Base-by-base conservation (phyloP, 768 basidiomycete species). In the Amanita muscaria region DNA sequence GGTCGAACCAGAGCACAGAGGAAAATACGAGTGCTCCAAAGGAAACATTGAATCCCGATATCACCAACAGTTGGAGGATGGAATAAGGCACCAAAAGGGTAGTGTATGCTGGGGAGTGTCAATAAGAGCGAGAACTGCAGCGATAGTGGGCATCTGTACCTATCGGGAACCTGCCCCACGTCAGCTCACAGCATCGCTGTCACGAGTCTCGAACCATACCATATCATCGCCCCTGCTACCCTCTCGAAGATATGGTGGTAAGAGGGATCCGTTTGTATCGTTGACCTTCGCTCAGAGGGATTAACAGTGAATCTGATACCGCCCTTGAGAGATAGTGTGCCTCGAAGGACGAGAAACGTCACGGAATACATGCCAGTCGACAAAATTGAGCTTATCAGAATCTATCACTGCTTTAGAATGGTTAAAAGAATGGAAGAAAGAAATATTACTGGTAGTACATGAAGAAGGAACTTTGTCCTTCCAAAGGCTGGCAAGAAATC, bases 191-290 rank as follows among this genome's bases (percentile, higher is more conserved):
- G 47, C 3, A 7, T 3, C 7, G 12, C 18, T 42, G n/a, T 15
- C 14, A 30, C 9, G 29, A 32, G 14, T 23, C n/a, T 19, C 14
- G 32, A 22, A 3, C 15, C 41, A 19, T 51, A 85, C 85, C 81
- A 87, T 35, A 85, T 64, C 80, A 86, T 81, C 46, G 73, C 78
- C 48, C 73, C 67, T 21, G 79, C 73, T 42, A 88, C 69, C n/a
- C 70, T 67, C 23, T 66, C 66, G 21, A 86, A 67, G 55, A 85
- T 83, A 19, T 65, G 69, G 46, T 75, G 72, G 54, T 85, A 84
- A 44, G 73, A 71, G 1, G 51, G 56, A 18, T 59, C 52, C 30
- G 62, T 56, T 35, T 53, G 51, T 12, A 59, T 63, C 30, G 27
- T 29, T 12, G 58, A 62, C 67, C 70, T 73, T 45, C 71, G 63